Conservation (phyloP, 257 asterid genomes). For the Solanum medicagineum region DNA sequence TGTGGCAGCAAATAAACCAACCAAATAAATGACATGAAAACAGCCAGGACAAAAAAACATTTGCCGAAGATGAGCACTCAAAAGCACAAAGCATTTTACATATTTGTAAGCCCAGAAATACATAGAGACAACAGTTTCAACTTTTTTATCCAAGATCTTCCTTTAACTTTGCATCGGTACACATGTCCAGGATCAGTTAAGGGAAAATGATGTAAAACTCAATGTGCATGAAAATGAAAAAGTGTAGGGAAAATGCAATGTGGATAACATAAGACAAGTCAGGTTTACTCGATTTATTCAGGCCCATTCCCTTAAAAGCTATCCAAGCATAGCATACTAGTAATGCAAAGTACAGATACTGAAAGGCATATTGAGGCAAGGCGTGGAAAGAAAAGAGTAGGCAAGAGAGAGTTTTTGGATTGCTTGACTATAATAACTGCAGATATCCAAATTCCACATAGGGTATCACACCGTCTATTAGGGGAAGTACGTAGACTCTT, state of each 20-base stretch:
- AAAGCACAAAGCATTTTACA: background rate
- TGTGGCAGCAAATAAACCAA: background rate
- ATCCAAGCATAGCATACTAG: background rate
- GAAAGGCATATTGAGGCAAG: background rate
- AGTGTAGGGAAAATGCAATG: background rate
- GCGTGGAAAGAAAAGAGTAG: background rate
- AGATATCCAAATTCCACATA: background rate
- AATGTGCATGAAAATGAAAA: background rate
- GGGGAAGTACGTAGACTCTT: background rate
- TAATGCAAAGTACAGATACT: background rate
- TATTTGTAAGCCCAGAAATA: background rate
- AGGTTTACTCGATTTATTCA: background rate
- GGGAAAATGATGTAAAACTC: background rate
- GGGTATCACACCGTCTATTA: background rate
- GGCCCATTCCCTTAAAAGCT: background rate
- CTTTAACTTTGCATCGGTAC: background rate
- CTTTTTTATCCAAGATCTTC: background rate
- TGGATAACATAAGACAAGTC: background rate
- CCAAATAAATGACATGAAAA: background rate
- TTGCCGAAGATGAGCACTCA: background rate
- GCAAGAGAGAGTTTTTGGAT: background rate
- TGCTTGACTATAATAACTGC: background rate
- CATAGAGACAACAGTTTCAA: background rate
- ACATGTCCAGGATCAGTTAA: background rate
- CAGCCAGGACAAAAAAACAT: background rate